Evolutionary conservation across 768 basidiomycete genomes (phyloP).

Genomic region (Leccinum longicurvipes): DNA sequence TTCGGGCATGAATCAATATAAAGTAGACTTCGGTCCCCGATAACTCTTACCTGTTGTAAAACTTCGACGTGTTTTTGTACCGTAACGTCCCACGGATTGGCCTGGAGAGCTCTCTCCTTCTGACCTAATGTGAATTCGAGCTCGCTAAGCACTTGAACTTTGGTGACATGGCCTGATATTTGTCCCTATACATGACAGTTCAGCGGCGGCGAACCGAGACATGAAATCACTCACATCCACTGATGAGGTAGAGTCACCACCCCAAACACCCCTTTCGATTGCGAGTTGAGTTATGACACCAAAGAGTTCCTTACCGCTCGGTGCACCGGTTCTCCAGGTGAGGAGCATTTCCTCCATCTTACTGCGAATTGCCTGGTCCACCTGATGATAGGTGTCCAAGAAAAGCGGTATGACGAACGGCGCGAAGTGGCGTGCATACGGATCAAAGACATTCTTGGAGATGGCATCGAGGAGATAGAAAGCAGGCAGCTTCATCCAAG

Average conservation of each 20-base stretch:
- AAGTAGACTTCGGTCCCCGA: neutral
- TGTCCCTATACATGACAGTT: conserved; percentile 28
- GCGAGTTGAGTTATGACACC: conserved; percentile 73
- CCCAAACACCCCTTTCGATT: conserved; percentile 86
- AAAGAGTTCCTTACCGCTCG: conserved; percentile 80
- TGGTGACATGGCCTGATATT: conserved; percentile 53
- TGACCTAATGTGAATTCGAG: conserved; percentile 78
- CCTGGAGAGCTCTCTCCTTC: conserved; percentile 70
- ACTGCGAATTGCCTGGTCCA: conserved; percentile 77
- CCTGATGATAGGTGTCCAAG: conserved; percentile 81
- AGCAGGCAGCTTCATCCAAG: conserved; percentile 86
- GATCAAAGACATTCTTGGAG: conserved; percentile 92
- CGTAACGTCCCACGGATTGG: conserved; percentile 68
- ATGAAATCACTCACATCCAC: conserved; percentile 36
- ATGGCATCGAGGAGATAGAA: conserved; percentile 97
- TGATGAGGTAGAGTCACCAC: conserved; percentile 42
- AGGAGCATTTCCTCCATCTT: conserved; percentile 99
- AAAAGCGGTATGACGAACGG: conserved; percentile 81
- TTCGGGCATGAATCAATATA: conserved; percentile 5
- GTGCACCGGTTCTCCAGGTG: conserved; percentile 90
- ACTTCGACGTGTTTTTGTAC: conserved; percentile 73
- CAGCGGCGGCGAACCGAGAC: neutral
- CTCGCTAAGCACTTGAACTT: conserved; percentile 78
- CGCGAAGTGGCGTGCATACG: conserved; percentile 85
- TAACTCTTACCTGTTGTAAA: conserved; percentile 67